Evolutionary conservation across 495 filamentous ascomycete genomes (phyloP).

Genomic region (Sphaerosporella brunnea): DNA sequence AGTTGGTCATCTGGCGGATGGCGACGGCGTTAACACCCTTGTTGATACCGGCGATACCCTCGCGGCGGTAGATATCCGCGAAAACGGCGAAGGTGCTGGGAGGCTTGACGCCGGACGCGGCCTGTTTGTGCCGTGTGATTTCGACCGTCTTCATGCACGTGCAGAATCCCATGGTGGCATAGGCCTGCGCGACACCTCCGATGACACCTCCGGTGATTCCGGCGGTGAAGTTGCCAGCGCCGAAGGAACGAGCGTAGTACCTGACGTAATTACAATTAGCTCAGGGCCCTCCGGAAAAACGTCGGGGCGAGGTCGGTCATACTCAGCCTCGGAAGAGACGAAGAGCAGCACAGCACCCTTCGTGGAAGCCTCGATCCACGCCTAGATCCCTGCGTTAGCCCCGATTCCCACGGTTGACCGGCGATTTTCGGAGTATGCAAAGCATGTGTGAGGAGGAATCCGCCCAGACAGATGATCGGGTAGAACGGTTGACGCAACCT

Average conservation of each 20-base stretch:
- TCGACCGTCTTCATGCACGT: slow-evolving; percentile 99
- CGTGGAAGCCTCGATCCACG: slow-evolving; percentile 99
- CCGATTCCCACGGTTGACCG: too few relatives aligned
- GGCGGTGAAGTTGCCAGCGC: slow-evolving; percentile 66
- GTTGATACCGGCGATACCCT: slow-evolving; percentile 94
- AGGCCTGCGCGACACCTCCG: slow-evolving; percentile 91
- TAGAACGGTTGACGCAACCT: too few relatives aligned
- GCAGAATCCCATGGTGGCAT: slow-evolving; percentile 99
- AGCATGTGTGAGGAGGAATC: too few relatives aligned
- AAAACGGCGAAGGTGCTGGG: slow-evolving; percentile 82
- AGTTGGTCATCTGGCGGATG: slow-evolving; percentile 97
- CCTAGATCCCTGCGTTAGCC: slow-evolving; percentile 27
- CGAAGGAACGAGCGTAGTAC: slow-evolving; percentile 63
- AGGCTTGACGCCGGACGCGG: slow-evolving; percentile 61
- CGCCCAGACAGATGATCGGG: too few relatives aligned
- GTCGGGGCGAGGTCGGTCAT: slow-evolving; percentile 1
- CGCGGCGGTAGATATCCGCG: slow-evolving; percentile 87
- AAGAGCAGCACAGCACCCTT: slow-evolving; percentile 98
- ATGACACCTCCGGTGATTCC: slow-evolving; percentile 85
- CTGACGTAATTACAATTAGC: slow-evolving; percentile 11
- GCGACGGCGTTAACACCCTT: slow-evolving; percentile 95
- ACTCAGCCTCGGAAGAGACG: slow-evolving; percentile 91
- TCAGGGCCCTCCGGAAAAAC: too few relatives aligned
- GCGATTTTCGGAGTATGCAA: too few relatives aligned
- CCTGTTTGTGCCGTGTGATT: slow-evolving; percentile 95